Evolutionary conservation across 2,329 filamentous ascomycete genomes (phyloP), one percentile per base, ranked within the genome.

Genomic region (Colletotrichum caudatum): DNA sequence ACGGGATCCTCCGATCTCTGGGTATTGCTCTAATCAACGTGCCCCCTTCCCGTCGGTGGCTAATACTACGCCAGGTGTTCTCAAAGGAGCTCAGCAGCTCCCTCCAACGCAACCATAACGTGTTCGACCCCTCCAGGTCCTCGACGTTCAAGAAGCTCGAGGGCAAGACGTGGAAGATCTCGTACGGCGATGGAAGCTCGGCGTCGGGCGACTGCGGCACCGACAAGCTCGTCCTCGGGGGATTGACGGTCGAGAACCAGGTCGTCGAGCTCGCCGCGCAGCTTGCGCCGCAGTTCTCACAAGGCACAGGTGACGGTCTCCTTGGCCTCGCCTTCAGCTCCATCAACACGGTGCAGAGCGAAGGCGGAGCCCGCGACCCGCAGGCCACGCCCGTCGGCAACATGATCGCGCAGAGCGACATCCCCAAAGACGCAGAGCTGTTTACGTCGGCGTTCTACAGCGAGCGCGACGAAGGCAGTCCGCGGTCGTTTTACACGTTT

Each of bases 331-430:
- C 87, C 9, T 93, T 92, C 78, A 88, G 86, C 65, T 84, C 80
- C 46, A 85, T 92, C 79, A 93, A 93, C 78, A 91, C 88, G 1
- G 87, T 93, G 69, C 77, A 85, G 35, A 76, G 77, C 91, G 91
- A 2, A 81, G 84, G 33, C 82, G 85, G 74, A 48, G 50, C 64
- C 35, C 46, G 59, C 6, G 69, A 72, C 39, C 82, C 54, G 44
- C 90, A 92, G 75, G 90, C 90, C 80, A 94, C 92, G 11, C 94
- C 93, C 79, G 93, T 94, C 78, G 91, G 93, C 76, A 94, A 92
- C 78, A 83, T 92, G 75, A 87, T 94, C 39, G 85, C 88, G 39
- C 81, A 88, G 79, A 91, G 91, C 0, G 81, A 95, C 48, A 92
- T 95, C 81, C 93, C 92, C 0, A 91, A 91, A 41, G 87, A 92